These are phyloP conservation scores for Russula olivacea DNA, from an alignment of 768 basidiomycete genomes.

Conservation along the genomic window DNA sequence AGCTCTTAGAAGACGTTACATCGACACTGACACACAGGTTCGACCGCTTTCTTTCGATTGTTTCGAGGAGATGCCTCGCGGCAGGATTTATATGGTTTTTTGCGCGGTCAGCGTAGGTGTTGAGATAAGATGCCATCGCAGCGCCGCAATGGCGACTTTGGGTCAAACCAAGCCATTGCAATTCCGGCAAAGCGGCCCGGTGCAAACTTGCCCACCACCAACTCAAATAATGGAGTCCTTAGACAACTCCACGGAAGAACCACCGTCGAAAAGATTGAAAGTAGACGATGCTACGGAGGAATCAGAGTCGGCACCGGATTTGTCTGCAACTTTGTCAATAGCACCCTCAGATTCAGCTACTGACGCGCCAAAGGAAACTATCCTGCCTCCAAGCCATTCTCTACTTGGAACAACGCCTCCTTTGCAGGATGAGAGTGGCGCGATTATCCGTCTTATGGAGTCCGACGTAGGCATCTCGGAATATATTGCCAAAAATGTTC, in stretches of 20 bases:
- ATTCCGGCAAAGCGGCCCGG: not conserved
- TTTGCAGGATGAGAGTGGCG: conserved; percentile 42
- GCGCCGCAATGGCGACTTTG: too few species aligned
- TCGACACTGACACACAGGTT: conserved; percentile 97
- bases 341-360: conserved; percentile 8
- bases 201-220: not conserved
- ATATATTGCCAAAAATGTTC: conserved; percentile 65
- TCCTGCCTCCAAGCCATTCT: conserved; percentile 68
- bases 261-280: conserved; percentile 38
- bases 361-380: conserved; percentile 8
- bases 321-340: conserved; percentile 33
- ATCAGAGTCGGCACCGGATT: conserved; percentile 6
- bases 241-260: conserved; percentile 25
- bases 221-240: conserved; percentile 20
- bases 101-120: conserved; percentile 60
- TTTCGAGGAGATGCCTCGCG: conserved; percentile 69
- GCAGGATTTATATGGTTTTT: conserved; percentile 61
- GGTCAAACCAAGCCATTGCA: not conserved
- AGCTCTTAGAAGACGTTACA: conserved; percentile 72
- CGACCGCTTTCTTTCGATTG: conserved; percentile 79
- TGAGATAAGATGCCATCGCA: conserved; percentile 30
- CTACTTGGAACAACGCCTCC: conserved; percentile 57
- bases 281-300: conserved; percentile 26
- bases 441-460: conserved; percentile 59
- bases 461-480: conserved; percentile 87